Evolutionary conservation across 257 asterid species (phyloP).

Genomic region (Gentiana macrophylla): DNA sequence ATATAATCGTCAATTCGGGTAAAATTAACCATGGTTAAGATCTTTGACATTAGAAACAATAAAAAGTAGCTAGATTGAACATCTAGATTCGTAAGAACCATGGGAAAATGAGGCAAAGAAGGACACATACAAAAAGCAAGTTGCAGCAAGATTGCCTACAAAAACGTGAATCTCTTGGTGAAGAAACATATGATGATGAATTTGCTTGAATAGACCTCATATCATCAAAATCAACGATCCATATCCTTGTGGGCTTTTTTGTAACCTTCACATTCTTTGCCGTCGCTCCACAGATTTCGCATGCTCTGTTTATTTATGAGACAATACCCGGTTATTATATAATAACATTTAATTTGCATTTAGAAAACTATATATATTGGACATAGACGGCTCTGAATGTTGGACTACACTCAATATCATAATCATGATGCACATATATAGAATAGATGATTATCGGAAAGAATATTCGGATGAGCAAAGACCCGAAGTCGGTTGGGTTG

Average conservation of each 20-base stretch:
- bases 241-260: slow-evolving; percentile 12
- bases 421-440: too few species aligned
- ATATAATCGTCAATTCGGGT: background rate
- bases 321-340: too few species aligned
- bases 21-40: slow-evolving; percentile 6
- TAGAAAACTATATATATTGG: too few species aligned
- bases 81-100: slow-evolving; percentile 24
- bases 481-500: too few species aligned
- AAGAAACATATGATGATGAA: slow-evolving; percentile 11
- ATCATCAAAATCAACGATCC: slow-evolving; percentile 26
- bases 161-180: slow-evolving; percentile 4
- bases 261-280: slow-evolving; percentile 22
- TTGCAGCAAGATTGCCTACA: slow-evolving; percentile 30
- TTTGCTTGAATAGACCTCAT: slow-evolving; percentile 17
- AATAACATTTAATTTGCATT: too few species aligned
- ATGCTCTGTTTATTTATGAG: slow-evolving; percentile 17
- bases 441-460: too few species aligned
- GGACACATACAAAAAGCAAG: slow-evolving; percentile 27
- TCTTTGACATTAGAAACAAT: too few species aligned
- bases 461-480: too few species aligned
- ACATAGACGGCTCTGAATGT: too few species aligned
- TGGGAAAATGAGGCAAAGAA: slow-evolving; percentile 30
- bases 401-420: too few species aligned
- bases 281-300: slow-evolving; percentile 45
- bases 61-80: background rate